A percentile compares a stretch with the other conserved stretches of the same genome.
phyloP scores from a whole-genome alignment of 106 monocot genomes.

The Dendrobium catenatum region DNA sequence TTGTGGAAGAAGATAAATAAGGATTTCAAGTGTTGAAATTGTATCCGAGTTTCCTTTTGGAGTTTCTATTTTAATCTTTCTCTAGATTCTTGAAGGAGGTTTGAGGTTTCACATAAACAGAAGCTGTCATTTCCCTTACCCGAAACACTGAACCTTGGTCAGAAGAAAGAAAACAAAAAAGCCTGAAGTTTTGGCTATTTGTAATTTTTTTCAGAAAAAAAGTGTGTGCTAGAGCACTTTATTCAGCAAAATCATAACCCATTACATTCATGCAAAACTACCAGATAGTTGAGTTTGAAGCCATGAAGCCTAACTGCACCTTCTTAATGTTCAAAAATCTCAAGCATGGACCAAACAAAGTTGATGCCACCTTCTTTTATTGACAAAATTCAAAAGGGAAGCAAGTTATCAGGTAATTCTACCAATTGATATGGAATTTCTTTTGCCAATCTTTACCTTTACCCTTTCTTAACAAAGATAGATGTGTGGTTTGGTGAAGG shows the following conservation, averaged over 20 bases:
- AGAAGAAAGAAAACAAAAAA: background rate
- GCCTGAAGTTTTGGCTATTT: too few species aligned
- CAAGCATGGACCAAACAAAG: too few species aligned
- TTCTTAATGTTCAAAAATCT: too few species aligned
- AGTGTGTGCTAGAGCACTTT: too few species aligned
- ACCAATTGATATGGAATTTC: too few species aligned
- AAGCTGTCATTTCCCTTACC: background rate
- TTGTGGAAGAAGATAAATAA: too few species aligned
- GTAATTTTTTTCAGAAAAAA: too few species aligned
- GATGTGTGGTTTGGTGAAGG: constrained; percentile 23
- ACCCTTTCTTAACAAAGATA: constrained; percentile 19
- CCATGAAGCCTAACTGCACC: too few species aligned
- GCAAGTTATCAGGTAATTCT: background rate
- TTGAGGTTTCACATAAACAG: background rate
- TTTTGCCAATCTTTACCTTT: background rate
- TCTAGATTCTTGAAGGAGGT: background rate
- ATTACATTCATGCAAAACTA: too few species aligned
- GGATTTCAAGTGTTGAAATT: background rate
- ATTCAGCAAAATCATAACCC: too few species aligned
- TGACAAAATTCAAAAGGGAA: constrained; percentile 8
- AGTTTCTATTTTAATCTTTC: background rate
- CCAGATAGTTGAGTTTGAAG: too few species aligned
- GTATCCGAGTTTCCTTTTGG: background rate
- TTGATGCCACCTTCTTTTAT: too few species aligned
- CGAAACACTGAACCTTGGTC: background rate